phyloP scores from a whole-genome alignment of 176 grass and related monocot genomes.

The Oryza glaberrima region DNA sequence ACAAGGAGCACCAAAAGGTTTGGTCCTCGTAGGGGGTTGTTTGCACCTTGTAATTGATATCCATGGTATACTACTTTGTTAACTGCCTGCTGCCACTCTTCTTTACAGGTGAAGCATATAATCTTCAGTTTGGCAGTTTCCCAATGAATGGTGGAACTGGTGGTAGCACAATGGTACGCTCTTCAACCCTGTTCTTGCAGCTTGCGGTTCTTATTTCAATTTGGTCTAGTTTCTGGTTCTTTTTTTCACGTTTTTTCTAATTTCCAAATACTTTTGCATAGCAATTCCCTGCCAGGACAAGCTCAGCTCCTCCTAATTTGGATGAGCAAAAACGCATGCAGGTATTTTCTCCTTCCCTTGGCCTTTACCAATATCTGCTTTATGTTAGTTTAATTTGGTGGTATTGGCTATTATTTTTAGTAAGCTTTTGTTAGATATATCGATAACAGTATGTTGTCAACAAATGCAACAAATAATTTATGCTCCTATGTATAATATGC shows the following conservation, averaged over 20 bases:
- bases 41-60: not conserved
- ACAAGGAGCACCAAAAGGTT: constrained; percentile 46
- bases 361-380: not conserved
- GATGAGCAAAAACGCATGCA: constrained; percentile 90
- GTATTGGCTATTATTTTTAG: not conserved
- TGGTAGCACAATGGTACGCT: constrained; percentile 60
- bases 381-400: constrained; percentile 2
- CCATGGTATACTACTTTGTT: constrained; percentile 12
- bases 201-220: constrained; percentile 4
- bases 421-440: constrained; percentile 3
- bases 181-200: constrained; percentile 29
- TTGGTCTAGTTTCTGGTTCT: not conserved
- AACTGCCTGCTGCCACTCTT: constrained; percentile 18
- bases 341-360: constrained; percentile 49
- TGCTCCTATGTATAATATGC: not conserved
- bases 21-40: not conserved
- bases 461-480: not conserved
- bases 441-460: not conserved
- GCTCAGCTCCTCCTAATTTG: constrained; percentile 95
- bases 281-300: constrained; percentile 96
- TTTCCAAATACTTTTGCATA: constrained; percentile 1
- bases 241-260: not conserved
- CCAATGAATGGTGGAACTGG: constrained; percentile 5
- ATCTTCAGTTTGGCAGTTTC: constrained; percentile 90
- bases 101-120: constrained; percentile 68